These are phyloP conservation scores for Immersiporthe knoxdaviesiana DNA, from an alignment of 2,329 filamentous ascomycete genomes.

Conservation along the genomic window DNA sequence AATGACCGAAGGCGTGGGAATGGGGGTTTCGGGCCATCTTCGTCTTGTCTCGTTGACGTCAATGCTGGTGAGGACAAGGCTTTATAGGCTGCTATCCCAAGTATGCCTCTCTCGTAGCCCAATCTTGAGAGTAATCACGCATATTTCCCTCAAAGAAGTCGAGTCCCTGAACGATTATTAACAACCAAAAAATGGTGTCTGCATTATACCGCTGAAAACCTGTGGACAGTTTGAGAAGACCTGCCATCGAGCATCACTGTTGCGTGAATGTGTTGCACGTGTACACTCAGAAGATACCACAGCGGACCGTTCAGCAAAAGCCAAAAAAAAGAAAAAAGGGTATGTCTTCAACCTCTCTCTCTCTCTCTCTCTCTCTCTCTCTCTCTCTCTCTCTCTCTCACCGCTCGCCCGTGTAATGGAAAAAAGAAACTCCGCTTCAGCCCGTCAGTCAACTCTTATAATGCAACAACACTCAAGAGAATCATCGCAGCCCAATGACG, in stretches of 20 bases:
- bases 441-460: neutral
- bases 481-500: constrained; percentile 79
- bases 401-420: neutral
- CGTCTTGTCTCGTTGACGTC: neutral
- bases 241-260: neutral
- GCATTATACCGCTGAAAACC: constrained; percentile 20
- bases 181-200: constrained; percentile 29
- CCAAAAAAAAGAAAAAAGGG: neutral
- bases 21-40: neutral
- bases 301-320: neutral
- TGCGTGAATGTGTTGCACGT: neutral
- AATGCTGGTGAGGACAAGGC: neutral
- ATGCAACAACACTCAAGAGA: neutral
- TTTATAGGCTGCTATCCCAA: neutral
- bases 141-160: neutral
- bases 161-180: neutral
- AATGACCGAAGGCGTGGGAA: too few species aligned
- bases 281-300: neutral
- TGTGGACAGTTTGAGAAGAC: neutral
- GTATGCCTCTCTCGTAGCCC: neutral
- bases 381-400: too few species aligned
- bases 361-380: too few species aligned
- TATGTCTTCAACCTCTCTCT: neutral
- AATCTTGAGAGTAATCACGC: neutral
- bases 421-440: neutral